phyloP scores from a whole-genome alignment of 2,329 filamentous ascomycete genomes.

The Trichoderma breve region DNA sequence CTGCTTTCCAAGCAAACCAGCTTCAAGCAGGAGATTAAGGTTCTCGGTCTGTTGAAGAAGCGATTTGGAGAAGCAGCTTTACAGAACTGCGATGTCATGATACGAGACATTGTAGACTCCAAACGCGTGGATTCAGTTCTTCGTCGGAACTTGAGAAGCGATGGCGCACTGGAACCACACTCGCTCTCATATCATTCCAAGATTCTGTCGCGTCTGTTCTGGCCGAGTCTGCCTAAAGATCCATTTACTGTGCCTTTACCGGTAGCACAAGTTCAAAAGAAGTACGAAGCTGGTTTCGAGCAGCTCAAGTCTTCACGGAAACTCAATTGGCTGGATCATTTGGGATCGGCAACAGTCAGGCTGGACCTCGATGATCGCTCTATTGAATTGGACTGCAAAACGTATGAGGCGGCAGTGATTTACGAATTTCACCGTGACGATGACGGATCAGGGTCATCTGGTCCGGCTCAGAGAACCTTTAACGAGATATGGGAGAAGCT shows the following conservation, averaged over 20 bases:
- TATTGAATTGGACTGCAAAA: constrained; percentile 68
- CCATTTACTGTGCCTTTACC: constrained; percentile 61
- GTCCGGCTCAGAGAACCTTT: constrained; percentile 44
- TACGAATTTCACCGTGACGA: constrained; percentile 66
- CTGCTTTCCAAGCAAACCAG: constrained; percentile 64
- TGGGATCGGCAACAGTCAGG: constrained; percentile 77
- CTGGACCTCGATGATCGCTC: constrained; percentile 80
- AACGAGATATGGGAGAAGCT: constrained; percentile 57
- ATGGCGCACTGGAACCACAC: constrained; percentile 21
- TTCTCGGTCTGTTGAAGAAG: constrained; percentile 82
- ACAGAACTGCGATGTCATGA: constrained; percentile 96
- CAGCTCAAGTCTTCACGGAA: constrained; percentile 79
- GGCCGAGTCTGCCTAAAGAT: constrained; percentile 76
- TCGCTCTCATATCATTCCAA: constrained; percentile 65
- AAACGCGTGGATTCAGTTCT: constrained; percentile 68
- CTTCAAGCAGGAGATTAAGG: constrained; percentile 77
- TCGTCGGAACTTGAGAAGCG: constrained; percentile 40
- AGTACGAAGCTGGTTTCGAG: constrained; percentile 75
- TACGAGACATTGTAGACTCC: constrained; percentile 87
- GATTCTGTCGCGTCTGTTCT: constrained; percentile 89
- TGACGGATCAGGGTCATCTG: constrained; percentile 33
- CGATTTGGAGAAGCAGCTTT: constrained; percentile 82
- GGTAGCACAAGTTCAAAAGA: constrained; percentile 60
- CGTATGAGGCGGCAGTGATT: constrained; percentile 86
- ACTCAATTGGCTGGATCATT: constrained; percentile 80